Conservation (phyloP, 2,329 filamentous ascomycete species). For the Sphaerulina populicola region DNA sequence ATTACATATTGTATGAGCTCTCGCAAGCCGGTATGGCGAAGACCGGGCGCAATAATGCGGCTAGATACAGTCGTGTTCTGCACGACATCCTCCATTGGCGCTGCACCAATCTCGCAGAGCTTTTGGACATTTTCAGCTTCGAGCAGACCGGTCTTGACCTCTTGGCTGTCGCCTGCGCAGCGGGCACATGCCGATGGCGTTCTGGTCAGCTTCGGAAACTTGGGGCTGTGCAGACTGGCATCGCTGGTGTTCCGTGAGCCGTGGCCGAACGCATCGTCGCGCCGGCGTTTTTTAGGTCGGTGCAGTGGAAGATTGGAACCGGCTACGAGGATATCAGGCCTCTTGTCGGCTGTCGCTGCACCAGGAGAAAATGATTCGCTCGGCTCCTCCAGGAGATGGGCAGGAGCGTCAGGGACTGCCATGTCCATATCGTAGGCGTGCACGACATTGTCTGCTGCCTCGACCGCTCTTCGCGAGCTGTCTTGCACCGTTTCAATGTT, state of each 20-base stretch:
- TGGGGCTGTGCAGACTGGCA: constrained; percentile 16
- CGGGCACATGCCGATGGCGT: constrained; percentile 11
- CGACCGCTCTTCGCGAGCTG: constrained; percentile 61
- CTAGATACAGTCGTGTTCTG: constrained; percentile 3
- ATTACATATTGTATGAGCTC: constrained; percentile 47
- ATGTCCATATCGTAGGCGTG: constrained; percentile 69
- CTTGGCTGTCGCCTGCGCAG: constrained; percentile 13
- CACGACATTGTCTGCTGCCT: constrained; percentile 67
- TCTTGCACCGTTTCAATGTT: constrained; percentile 68
- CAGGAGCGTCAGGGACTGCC: constrained; percentile 58
- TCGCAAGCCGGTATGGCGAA: constrained; percentile 42
- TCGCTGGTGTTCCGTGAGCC: constrained; percentile 19
- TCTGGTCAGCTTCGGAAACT: constrained; percentile 17
- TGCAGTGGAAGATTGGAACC: constrained; percentile 37
- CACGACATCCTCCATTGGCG: constrained; percentile 12
- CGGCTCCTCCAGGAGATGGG: constrained; percentile 28
- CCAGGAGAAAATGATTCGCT: constrained; percentile 24
- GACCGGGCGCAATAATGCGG: constrained; percentile 38
- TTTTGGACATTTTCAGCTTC: constrained; percentile 25
- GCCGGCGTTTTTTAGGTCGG: constrained; percentile 38
- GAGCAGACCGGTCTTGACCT: constrained; percentile 24
- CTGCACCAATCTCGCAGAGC: constrained; percentile 11
- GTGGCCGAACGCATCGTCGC: constrained; percentile 32
- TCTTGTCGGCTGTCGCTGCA: constrained; percentile 26
- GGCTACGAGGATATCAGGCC: constrained; percentile 39